Base-by-base conservation (phyloP, 495 filamentous ascomycete species). In the Penicillium ucsense region DNA sequence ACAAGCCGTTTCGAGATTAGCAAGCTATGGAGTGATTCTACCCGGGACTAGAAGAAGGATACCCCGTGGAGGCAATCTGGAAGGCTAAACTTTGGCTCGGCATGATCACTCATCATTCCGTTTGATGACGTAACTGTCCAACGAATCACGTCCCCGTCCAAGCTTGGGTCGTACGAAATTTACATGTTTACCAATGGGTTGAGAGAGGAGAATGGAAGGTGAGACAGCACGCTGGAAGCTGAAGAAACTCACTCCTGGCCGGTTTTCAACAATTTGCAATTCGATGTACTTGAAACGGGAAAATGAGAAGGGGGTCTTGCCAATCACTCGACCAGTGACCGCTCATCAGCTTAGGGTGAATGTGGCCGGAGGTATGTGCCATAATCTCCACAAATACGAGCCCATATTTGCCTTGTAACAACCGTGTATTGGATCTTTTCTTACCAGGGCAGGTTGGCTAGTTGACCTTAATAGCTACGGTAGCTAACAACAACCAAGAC, bases 61-160 rank as follows among this genome's bases (percentile, higher is more conserved):
- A 11, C 30, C 29, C 32, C 32, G 3, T 20, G n/a, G 31, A 48
- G 31, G 4, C 31, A 43, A 37, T 7, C n/a, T 28, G 11, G n/a
- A 27, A 27, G 37, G 27, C 12, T 48, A 35, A 30, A 42, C 9
- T 43, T 42, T 9, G 32, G 46, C 46, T 48, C 46, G 46, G 46
- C 46, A 48, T 38, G 46, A 48, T 48, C 46, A 48, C 46, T 48
- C 39, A 48, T 43, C 46, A 48, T 43, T 42, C 46, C 46, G 46
- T 41, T 42, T 35, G 2, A 6, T 44, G 41, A 44, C 41, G 41
- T 12, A 43, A 34, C 30, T 6, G 35, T 39, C 37, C 37, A 39
- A 39, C 37, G 37, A 39, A 39, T 39, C 37, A 12, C 37, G 37
- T 39, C 37, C 37, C 37, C 37, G 11, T 39, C 10, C 9, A 43